These are phyloP conservation scores for Venturia nashicola DNA, from an alignment of 2,329 filamentous ascomycete genomes.

Conservation along the genomic window DNA sequence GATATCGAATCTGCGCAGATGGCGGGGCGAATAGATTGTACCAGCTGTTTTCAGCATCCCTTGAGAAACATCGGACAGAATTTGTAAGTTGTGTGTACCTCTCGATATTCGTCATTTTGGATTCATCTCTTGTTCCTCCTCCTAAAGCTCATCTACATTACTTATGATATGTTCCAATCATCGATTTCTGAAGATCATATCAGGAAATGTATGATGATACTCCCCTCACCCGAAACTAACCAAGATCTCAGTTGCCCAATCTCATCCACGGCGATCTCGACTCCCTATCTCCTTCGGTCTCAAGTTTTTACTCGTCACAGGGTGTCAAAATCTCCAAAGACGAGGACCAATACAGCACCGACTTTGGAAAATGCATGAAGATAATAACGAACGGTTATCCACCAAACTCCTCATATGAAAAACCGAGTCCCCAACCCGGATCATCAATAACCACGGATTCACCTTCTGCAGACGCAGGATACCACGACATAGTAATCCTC, in stretches of 20 bases:
- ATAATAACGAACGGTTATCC: conserved; percentile 4
- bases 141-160: too few relatives aligned
- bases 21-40: conserved; percentile 75
- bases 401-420: background rate
- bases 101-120: too few relatives aligned
- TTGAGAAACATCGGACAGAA: conserved; percentile 15
- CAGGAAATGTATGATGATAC: background rate
- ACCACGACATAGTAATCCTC: conserved; percentile 56
- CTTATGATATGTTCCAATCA: too few relatives aligned
- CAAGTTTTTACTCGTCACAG: conserved; percentile 52
- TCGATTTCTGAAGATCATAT: too few relatives aligned
- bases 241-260: conserved; percentile 27
- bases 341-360: conserved; percentile 75
- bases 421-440: background rate
- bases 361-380: conserved; percentile 69
- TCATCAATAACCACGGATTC: background rate
- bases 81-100: conserved; percentile 18
- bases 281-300: conserved; percentile 54
- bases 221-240: background rate
- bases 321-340: conserved; percentile 54
- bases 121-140: too few relatives aligned
- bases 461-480: conserved; percentile 14
- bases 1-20: conserved; percentile 68
- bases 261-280: conserved; percentile 85
- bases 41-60: conserved; percentile 29